Evolutionary conservation across 139 green algal genomes (phyloP).

Genomic region (Bryopsis sp.): DNA sequence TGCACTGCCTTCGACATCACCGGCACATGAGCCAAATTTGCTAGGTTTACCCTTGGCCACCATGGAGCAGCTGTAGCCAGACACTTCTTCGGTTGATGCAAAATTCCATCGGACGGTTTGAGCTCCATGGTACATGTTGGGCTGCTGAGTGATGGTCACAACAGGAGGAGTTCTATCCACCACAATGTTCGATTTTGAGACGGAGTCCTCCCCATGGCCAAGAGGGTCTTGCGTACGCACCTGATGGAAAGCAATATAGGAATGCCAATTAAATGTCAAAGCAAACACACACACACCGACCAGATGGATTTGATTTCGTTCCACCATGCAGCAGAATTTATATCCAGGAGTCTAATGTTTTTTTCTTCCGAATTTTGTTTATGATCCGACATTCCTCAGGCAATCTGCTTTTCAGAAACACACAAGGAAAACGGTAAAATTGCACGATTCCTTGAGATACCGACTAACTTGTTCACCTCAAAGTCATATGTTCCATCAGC

Average conservation of each 20-base stretch:
- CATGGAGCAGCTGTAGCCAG: slow-evolving; percentile 12
- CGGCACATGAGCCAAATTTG: slow-evolving; percentile 8
- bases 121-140: slow-evolving; percentile 10
- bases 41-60: neutral
- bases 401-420: too few species aligned
- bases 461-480: too few species aligned
- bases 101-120: neutral
- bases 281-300: slow-evolving; percentile 6
- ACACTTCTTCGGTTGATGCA: slow-evolving; percentile 1
- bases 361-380: neutral
- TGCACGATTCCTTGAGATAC: too few species aligned
- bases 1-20: neutral
- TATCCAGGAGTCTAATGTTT: neutral
- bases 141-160: neutral
- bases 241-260: too few species aligned
- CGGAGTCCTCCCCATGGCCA: neutral
- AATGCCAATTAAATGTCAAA: too few species aligned
- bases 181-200: neutral
- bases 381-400: neutral
- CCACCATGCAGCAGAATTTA: neutral
- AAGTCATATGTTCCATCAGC: too few species aligned
- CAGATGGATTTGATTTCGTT: neutral
- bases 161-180: slow-evolving; percentile 14
- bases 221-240: neutral
- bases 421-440: too few species aligned